phyloP scores from a whole-genome alignment of 805 yeast species.

The Hanseniaspora nectarophila region DNA sequence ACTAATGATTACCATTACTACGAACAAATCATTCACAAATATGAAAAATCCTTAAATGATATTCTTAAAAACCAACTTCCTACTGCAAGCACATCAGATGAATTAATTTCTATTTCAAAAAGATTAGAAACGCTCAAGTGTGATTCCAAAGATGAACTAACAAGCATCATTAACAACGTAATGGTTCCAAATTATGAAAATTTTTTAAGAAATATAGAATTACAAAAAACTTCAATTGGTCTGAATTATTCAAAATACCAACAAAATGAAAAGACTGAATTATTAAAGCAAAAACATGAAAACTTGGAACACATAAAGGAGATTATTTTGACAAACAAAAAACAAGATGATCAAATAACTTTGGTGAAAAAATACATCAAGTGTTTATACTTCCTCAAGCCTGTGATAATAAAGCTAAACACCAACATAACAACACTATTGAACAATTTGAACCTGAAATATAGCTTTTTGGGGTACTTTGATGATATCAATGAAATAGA shows the following conservation, averaged over 20 bases:
- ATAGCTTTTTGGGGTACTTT: neutral
- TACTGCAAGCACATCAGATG: neutral
- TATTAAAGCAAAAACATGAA: conserved; percentile 6
- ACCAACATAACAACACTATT: neutral
- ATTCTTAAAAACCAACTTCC: conserved; percentile 2
- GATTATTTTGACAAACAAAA: neutral
- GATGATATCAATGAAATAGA: neutral
- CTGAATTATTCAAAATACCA: conserved; percentile 12
- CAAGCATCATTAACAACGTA: neutral
- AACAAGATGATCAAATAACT: neutral
- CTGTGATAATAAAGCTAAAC: neutral
- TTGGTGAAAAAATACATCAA: conserved; percentile 6
- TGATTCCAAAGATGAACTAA: neutral
- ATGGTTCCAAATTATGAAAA: conserved; percentile 2
- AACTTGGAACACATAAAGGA: conserved; percentile 5
- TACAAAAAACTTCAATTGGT: conserved; percentile 8
- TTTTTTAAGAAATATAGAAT: conserved; percentile 4
- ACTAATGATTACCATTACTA: neutral
- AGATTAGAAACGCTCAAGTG: neutral
- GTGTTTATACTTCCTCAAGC: neutral
- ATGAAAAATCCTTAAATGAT: neutral
- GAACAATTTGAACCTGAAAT: neutral
- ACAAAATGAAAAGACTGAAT: conserved; percentile 2
- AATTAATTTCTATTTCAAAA: neutral
- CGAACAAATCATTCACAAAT: neutral